A percentile compares a stretch with the other conserved stretches of the same genome.
Evolutionary conservation across 1,139 yeast species (phyloP).

Genomic region (Meyerozyma guilliermondii): DNA sequence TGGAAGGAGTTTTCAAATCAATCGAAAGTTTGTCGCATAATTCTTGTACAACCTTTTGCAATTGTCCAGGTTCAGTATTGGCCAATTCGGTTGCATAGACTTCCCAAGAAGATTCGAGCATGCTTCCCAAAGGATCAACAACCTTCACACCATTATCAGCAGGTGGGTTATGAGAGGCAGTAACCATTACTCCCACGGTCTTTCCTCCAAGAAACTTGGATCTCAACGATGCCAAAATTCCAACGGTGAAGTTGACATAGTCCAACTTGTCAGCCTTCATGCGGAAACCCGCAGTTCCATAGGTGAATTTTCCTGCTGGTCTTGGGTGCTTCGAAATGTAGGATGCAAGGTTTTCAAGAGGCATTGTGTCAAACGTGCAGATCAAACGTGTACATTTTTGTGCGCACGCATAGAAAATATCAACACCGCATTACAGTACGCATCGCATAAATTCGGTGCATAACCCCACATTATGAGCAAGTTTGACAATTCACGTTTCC

Average conservation of each 20-base stretch:
- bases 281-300: slow-evolving; percentile 98
- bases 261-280: slow-evolving; percentile 67
- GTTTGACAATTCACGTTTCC: slow-evolving; percentile 26
- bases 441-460: neutral
- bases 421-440: neutral
- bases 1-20: slow-evolving; percentile 31
- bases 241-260: slow-evolving; percentile 81
- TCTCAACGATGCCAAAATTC: slow-evolving; percentile 75
- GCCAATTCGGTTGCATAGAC: slow-evolving; percentile 74
- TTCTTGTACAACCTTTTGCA: slow-evolving; percentile 20
- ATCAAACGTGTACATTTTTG: neutral
- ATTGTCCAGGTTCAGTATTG: slow-evolving; percentile 48
- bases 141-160: slow-evolving; percentile 93
- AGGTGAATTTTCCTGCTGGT: slow-evolving; percentile 48
- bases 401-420: neutral
- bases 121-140: slow-evolving; percentile 90
- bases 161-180: slow-evolving; percentile 97
- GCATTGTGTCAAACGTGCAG: slow-evolving; percentile 7
- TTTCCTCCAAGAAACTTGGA: slow-evolving; percentile 66
- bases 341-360: slow-evolving; percentile 8
- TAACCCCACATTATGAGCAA: slow-evolving; percentile 7
- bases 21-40: slow-evolving; percentile 33
- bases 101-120: slow-evolving; percentile 88
- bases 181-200: slow-evolving; percentile 87
- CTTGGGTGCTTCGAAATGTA: slow-evolving; percentile 30